Conservation (phyloP, 1,139 yeast species). For the Candida sojae region DNA sequence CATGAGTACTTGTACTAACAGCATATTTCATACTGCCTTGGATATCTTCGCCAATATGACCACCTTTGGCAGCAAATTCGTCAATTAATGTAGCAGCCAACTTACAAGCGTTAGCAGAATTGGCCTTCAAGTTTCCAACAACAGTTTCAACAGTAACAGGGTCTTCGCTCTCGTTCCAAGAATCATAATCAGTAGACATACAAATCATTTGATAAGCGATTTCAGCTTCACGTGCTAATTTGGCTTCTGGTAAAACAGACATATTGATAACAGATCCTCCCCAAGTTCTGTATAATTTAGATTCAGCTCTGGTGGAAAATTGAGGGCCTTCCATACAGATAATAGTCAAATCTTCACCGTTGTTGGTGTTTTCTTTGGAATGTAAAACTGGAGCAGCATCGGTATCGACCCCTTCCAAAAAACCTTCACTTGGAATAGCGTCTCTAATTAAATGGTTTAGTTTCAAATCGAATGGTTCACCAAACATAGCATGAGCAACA, state of each 20-base stretch:
- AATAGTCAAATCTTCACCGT: slow-evolving; percentile 71
- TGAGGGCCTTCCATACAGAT: slow-evolving; percentile 99
- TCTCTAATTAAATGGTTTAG: slow-evolving; percentile 67
- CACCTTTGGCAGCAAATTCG: slow-evolving; percentile 61
- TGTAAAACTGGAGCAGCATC: slow-evolving; percentile 51
- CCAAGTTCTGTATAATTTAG: slow-evolving; percentile 81
- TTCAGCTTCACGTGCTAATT: slow-evolving; percentile 96
- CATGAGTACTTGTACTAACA: slow-evolving; percentile 77
- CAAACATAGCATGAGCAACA: slow-evolving; percentile 96
- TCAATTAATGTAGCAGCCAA: slow-evolving; percentile 72
- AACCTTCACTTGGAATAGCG: slow-evolving; percentile 51
- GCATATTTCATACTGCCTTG: slow-evolving; percentile 78
- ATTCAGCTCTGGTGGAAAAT: slow-evolving; percentile 96
- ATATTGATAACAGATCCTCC: slow-evolving; percentile 96
- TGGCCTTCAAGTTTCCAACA: slow-evolving; percentile 85
- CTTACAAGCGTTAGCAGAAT: slow-evolving; percentile 80
- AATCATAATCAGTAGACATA: slow-evolving; percentile 98
- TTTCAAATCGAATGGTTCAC: slow-evolving; percentile 88
- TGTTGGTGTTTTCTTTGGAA: slow-evolving; percentile 50
- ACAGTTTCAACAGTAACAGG: slow-evolving; percentile 97
- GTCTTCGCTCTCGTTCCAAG: slow-evolving; percentile 94
- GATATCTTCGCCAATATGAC: slow-evolving; percentile 63
- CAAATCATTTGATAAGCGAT: slow-evolving; percentile 96
- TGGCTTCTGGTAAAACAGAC: slow-evolving; percentile 95
- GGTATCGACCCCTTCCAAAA: slow-evolving; percentile 51